Evolutionary conservation across 345 rosid genomes (phyloP), one percentile per base, ranked within the genome.

Genomic region (Populus tremula): DNA sequence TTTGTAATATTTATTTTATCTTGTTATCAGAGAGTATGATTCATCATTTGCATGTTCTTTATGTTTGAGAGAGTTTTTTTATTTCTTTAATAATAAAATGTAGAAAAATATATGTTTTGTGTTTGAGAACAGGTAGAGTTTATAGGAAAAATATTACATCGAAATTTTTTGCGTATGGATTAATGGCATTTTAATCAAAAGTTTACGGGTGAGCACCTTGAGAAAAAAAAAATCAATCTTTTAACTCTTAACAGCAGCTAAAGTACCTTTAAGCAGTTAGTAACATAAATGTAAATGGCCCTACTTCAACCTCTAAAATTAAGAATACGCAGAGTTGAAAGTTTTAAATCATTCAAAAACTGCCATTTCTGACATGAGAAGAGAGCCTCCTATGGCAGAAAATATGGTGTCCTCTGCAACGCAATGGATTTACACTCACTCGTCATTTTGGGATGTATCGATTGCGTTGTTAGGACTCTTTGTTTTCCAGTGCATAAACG

Each of bases 401-500:
- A 69, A 27, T 27, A 29, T 67, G 33, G 0, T 81, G 20, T 25
- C 64, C 78, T 78, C 83, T 43, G 71, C 79, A 25, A 16, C 79
- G 29, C 76, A 84, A 66, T 72, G 73, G 49, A 62, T 85, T 63
- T 71, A 31, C 39, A 23, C 75, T 33, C 78, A 86, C 74, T 67
- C 80, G 8, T 73, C 89, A 12, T 67, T 85, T 21, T 86, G 77
- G 84, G 95, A 91, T 73, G 29, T 86, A 62, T 79, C 80, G 9
- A 16, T 86, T 29, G 89, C 92, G 11, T 71, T 84, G n/a, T 62
- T 87, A 62, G 87, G 87, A 21, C 61, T 92, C 20, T 87, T 94
- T 67, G 43, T 90, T 73, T 88, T 86, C 72, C 61, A 85, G 27
- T 91, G 92, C 73, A 71, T 87, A 38, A 73, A 69, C 41, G 88